Conservation (phyloP, 169 alveolate genomes). For the Sarcocystis neurona region DNA sequence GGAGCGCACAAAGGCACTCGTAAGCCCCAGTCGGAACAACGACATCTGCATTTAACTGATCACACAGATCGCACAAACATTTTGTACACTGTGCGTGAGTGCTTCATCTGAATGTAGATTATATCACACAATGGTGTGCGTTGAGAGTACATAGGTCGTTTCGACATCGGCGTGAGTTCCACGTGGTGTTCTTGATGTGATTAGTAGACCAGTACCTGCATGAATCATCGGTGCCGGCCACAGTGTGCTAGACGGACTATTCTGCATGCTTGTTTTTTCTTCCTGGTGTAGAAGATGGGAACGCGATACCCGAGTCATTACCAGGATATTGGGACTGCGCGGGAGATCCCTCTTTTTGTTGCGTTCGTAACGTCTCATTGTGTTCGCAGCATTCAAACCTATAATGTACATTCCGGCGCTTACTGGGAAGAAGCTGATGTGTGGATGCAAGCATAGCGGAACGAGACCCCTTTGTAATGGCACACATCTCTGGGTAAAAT, state of each 20-base stretch:
- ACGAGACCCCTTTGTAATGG: conserved; percentile 78
- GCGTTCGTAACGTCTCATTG: neutral
- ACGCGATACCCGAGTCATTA: too few relatives aligned
- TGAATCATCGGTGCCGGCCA: neutral
- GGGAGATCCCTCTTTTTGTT: neutral
- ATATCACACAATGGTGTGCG: neutral
- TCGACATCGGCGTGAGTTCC: neutral
- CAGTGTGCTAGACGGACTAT: too few relatives aligned
- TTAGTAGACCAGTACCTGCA: neutral
- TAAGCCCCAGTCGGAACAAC: neutral
- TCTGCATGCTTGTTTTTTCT: neutral
- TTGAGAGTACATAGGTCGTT: neutral
- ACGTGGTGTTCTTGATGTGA: too few relatives aligned
- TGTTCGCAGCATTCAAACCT: conserved; percentile 75
- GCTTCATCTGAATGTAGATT: too few relatives aligned
- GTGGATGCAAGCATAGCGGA: conserved; percentile 79
- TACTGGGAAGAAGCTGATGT: conserved; percentile 75
- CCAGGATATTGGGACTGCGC: neutral
- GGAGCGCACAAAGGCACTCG: conserved; percentile 51
- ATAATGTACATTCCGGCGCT: conserved; percentile 79
- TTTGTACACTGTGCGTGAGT: too few relatives aligned
- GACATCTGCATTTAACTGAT: neutral
- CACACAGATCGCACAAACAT: neutral
- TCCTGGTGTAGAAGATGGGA: neutral
- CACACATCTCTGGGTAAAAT: conserved; percentile 81